Percentiles rank a stretch among this genome's conserved stretches.
phyloP scores from a whole-genome alignment of 2,329 filamentous ascomycete species.

The Podosphaera aphanis region DNA sequence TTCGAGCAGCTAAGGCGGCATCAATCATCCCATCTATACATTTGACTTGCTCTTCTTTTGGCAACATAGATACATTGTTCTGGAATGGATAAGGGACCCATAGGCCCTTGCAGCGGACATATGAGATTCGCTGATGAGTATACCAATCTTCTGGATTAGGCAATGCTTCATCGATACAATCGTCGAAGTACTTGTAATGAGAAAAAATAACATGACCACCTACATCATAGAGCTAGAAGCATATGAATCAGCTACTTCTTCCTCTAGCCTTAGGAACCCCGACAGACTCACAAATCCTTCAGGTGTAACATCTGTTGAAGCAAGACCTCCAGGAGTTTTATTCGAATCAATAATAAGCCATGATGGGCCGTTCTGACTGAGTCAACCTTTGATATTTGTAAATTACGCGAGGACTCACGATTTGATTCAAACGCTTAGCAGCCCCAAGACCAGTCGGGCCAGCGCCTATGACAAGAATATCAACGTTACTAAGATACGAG shows the following conservation, averaged over 20 bases:
- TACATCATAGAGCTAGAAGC: slow-evolving; percentile 73
- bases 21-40: slow-evolving; percentile 94
- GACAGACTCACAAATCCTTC: slow-evolving; percentile 74
- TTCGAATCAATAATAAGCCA: slow-evolving; percentile 92
- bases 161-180: slow-evolving; percentile 90
- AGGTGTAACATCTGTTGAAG: slow-evolving; percentile 79
- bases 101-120: slow-evolving; percentile 84
- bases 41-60: slow-evolving; percentile 88
- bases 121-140: slow-evolving; percentile 93
- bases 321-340: slow-evolving; percentile 81
- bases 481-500: slow-evolving; percentile 41
- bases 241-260: slow-evolving; percentile 5
- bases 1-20: slow-evolving; percentile 65
- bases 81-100: slow-evolving; percentile 99
- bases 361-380: slow-evolving; percentile 55
- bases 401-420: slow-evolving; percentile 28
- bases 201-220: slow-evolving; percentile 27
- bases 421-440: slow-evolving; percentile 90
- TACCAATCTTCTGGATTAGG: slow-evolving; percentile 91
- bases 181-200: slow-evolving; percentile 98
- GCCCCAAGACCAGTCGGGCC: slow-evolving; percentile 93
- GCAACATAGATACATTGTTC: slow-evolving; percentile 97
- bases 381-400: slow-evolving; percentile 1
- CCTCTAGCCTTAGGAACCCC: slow-evolving; percentile 5
- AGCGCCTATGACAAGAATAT: slow-evolving; percentile 93